Conservation (phyloP, 2,329 filamentous ascomycete species). For the Cladosporium halotolerans region DNA sequence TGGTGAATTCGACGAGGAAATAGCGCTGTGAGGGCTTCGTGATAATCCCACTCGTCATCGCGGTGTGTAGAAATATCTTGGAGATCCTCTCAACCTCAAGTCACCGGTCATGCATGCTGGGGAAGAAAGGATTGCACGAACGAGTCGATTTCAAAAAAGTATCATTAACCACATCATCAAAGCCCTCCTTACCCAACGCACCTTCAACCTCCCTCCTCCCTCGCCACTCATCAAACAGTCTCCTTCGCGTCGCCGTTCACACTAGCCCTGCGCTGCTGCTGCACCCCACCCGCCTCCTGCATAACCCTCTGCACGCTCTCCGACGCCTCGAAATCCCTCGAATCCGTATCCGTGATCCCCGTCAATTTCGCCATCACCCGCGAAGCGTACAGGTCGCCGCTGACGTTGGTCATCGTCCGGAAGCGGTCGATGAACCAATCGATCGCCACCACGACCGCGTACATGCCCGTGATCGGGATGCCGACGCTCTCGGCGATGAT, state of each 20-base stretch:
- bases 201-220: too few relatives aligned
- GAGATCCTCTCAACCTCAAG: too few relatives aligned
- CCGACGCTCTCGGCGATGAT: slow-evolving; percentile 46
- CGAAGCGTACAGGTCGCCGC: slow-evolving; percentile 45
- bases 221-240: not conserved
- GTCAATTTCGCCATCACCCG: slow-evolving; percentile 37
- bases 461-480: slow-evolving; percentile 45
- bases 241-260: not conserved
- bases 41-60: too few relatives aligned
- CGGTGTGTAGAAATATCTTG: too few relatives aligned
- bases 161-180: too few relatives aligned
- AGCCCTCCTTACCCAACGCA: too few relatives aligned
- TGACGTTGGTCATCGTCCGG: slow-evolving; percentile 47
- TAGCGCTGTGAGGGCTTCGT: too few relatives aligned
- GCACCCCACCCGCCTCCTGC: not conserved
- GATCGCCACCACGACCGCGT: slow-evolving; percentile 48
- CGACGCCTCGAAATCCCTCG: not conserved
- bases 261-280: not conserved
- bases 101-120: too few relatives aligned
- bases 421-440: slow-evolving; percentile 54
- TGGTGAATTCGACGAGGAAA: too few relatives aligned
- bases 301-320: slow-evolving; percentile 1
- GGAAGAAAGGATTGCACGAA: too few relatives aligned
- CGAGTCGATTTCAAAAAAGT: too few relatives aligned
- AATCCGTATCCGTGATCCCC: slow-evolving; percentile 25